Conservation (phyloP, 2,329 filamentous ascomycete genomes). For the Periglandula ipomoeae region DNA sequence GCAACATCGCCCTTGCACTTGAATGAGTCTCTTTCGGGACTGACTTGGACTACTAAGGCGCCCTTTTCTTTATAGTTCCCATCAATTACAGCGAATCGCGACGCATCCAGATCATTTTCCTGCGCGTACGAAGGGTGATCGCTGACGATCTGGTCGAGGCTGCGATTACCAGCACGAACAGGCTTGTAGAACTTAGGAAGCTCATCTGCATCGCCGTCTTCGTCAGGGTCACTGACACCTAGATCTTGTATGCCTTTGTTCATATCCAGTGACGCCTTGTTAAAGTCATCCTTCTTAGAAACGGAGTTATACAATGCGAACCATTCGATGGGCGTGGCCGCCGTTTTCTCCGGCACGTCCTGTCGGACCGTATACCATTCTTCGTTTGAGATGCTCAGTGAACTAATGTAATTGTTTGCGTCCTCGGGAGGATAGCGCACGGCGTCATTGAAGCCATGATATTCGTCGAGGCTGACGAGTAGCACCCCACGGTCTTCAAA, state of each 20-base stretch:
- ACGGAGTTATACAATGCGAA: conserved; percentile 4
- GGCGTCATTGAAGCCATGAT: conserved; percentile 6
- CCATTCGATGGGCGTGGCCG: neutral
- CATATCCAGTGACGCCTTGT: neutral
- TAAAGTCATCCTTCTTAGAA: neutral
- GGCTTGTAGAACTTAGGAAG: neutral
- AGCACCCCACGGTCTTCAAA: neutral
- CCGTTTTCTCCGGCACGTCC: neutral
- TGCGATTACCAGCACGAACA: neutral
- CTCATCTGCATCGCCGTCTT: neutral
- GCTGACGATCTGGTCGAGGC: neutral
- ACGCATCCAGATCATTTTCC: neutral
- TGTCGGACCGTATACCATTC: conserved; percentile 5
- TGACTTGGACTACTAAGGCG: neutral
- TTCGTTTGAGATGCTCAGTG: conserved; percentile 3
- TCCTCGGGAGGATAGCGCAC: neutral
- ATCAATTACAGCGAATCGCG: conserved; percentile 2
- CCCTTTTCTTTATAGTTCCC: conserved; percentile 1
- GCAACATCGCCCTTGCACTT: conserved; percentile 3
- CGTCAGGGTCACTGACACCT: neutral
- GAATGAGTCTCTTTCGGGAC: conserved; percentile 1
- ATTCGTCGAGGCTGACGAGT: conserved; percentile 5
- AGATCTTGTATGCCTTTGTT: conserved; percentile 3
- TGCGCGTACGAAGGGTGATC: conserved; percentile 3
- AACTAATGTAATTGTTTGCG: neutral